Base-by-base conservation (phyloP, 805 yeast genomes). In the Suhomyces prunicola region DNA sequence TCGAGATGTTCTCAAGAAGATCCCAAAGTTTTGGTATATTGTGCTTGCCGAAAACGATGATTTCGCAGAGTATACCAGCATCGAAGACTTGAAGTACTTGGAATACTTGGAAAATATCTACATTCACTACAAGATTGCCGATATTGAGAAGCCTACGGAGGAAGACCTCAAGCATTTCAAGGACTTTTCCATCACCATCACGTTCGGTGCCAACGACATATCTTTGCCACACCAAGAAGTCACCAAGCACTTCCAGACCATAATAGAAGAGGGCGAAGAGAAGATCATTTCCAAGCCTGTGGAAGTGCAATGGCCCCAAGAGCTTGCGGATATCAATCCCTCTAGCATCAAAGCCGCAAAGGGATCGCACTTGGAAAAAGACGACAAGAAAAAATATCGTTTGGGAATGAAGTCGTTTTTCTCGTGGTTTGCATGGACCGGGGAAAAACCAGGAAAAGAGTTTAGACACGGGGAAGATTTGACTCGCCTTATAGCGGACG, bases 351-450 rank as follows among this genome's bases (percentile, higher is more conserved):
- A 76, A 48, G 72, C 75, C 40, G 59, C 57, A 19, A 63, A 64
- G 51, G 65, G 63, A 12, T 65, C 65, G 19, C 74, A 76, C 29
- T 71, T 83, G 44, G 59, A 74, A n/a, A 57, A 67, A 19, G 81
- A 78, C 19, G 85, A 83, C 44, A 86, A 86, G 67, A 83, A 79
- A 60, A 73, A 74, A 52, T 87, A 87, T 63, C 71, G 92, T 53
- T 63, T 76, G 17, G 92, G 92, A 4, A 86, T 86, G 90, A 85
- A 86, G 63, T 84, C 93, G 12, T 87, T 93, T 62, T 92, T 93
- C 68, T 86, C 90, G 5, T 92, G 92, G 86, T 92, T 91, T 65
- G 74, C 76, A 47, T 91, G 96, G 92, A 87, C 94, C 0, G 96
- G 96, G 0, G 66, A 71, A 35, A 86, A 85, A 57, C 87, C 90